Base-by-base conservation (phyloP, 306 rosid species). In the Fragaria iinumae region DNA sequence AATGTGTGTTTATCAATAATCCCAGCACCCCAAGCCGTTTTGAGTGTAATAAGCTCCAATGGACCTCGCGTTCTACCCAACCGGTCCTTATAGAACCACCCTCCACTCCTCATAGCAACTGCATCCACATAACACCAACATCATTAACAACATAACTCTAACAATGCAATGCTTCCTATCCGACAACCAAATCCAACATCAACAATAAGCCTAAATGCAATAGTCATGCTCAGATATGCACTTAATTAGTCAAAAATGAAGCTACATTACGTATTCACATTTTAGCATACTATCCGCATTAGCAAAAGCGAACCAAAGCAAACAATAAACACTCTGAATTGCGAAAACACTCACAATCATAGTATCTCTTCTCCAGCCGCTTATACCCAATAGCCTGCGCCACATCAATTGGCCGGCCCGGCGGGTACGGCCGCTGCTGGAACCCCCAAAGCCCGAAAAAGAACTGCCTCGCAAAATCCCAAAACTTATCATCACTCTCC, bases 301-400 rank as follows among this genome's bases (percentile, higher is more conserved):
- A 48, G 1, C 17, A 12, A 5, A 48, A 25, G 0, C 25, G 25
- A 47, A 4, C 55, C 55, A 16, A 16, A 49, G 6, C 18, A 1
- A 49, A 49, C 50, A 47, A 13, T 2, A 47, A 0, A 13, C 14
- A 47, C 2, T 21, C 11, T 56, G 14, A 1, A 8, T 8, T 56
- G 16, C 5, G 38, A 5, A 27, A 60, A 90, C 97, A 90, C 97
- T 94, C 74, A 95, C 97, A 92, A 68, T 95, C 98, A 88, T 89
- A 88, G 84, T 92, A 92, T 21, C 96, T 90, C 81, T 34, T 76
- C 84, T 95, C 98, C 16, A 95, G 97, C 16, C 20, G 71, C 84
- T 92, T 89, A 75, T 95, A 95, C n/a, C 98, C 98, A 62, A 92
- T 88, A 5, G 97, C 89, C 81, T 92, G 98, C 13, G 98, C 97